These are phyloP conservation scores for Penicillium sp. DNA, from an alignment of 2,329 filamentous ascomycete genomes.

Conservation along the genomic window DNA sequence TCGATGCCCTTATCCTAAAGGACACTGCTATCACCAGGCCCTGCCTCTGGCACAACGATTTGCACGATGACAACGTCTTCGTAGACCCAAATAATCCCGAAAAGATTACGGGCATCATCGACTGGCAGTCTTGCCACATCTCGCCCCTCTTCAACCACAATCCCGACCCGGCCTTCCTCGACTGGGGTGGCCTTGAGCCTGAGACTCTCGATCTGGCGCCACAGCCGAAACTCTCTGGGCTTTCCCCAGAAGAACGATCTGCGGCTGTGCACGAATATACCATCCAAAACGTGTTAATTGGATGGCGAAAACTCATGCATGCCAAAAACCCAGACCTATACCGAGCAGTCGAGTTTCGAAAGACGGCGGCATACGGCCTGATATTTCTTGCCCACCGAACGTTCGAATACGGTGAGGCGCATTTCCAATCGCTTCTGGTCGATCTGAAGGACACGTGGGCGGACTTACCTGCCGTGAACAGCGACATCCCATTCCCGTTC, in stretches of 20 bases:
- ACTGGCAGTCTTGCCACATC: conserved; percentile 31
- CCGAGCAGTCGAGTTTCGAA: conserved; percentile 21
- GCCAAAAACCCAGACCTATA: conserved; percentile 27
- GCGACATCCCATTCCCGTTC: too few species aligned
- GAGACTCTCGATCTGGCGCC: conserved; percentile 25
- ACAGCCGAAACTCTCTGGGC: conserved; percentile 18
- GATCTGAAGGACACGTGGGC: conserved; percentile 27
- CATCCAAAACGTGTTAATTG: conserved; percentile 23
- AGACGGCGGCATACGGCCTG: conserved; percentile 23
- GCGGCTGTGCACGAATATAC: conserved; percentile 25
- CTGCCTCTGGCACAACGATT: conserved; percentile 29
- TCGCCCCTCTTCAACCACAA: conserved; percentile 29
- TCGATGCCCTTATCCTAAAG: conserved; percentile 23
- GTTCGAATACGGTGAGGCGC: conserved; percentile 32
- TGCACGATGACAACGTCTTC: conserved; percentile 32
- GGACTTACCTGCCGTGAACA: conserved; percentile 11
- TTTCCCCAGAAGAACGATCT: conserved; percentile 23
- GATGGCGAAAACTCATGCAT: conserved; percentile 28
- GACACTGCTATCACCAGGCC: conserved; percentile 19
- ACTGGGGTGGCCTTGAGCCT: conserved; percentile 26
- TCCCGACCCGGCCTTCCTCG: conserved; percentile 26
- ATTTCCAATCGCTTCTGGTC: conserved; percentile 29
- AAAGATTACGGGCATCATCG: conserved; percentile 29
- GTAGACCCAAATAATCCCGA: conserved; percentile 27
- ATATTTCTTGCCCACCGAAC: conserved; percentile 30